A percentile compares a stretch with the other conserved stretches of the same genome.
Evolutionary conservation across 2,329 filamentous ascomycete species (phyloP).

Genomic region (Microascus cirrosus): DNA sequence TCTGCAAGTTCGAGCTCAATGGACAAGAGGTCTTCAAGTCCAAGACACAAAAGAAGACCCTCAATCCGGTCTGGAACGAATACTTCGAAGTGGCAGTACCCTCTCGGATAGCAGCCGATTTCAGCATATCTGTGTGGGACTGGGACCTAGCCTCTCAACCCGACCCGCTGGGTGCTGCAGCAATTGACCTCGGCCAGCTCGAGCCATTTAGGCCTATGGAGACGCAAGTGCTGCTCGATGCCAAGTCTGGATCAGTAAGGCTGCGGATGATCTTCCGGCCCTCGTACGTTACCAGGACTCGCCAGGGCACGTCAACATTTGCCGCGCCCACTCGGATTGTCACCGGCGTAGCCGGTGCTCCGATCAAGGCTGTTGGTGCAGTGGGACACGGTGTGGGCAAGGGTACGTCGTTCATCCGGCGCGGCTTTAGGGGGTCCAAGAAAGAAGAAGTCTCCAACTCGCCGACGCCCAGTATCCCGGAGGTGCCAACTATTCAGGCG

Average conservation of each 20-base stretch:
- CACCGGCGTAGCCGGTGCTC: constrained; percentile 67
- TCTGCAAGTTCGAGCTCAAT: constrained; percentile 88
- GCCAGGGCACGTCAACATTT: constrained; percentile 89
- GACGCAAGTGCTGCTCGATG: constrained; percentile 64
- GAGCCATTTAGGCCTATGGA: constrained; percentile 80
- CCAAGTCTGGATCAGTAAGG: constrained; percentile 76
- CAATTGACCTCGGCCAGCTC: constrained; percentile 65
- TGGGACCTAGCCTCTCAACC: constrained; percentile 96
- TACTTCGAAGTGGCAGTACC: constrained; percentile 78
- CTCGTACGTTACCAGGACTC: constrained; percentile 74
- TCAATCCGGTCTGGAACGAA: constrained; percentile 92
- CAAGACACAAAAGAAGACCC: constrained; percentile 91
- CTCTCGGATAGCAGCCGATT: constrained; percentile 75
- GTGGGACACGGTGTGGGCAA: constrained; percentile 75
- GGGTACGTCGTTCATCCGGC: constrained; percentile 82
- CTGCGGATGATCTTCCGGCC: constrained; percentile 86
- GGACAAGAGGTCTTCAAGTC: constrained; percentile 90
- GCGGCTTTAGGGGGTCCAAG: constrained; percentile 62
- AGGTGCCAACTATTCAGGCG: constrained; percentile 25
- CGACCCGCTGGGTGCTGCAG: constrained; percentile 71
- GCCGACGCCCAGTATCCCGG: constrained; percentile 26
- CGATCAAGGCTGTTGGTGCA: constrained; percentile 75
- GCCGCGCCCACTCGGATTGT: constrained; percentile 80
- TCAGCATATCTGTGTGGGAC: constrained; percentile 76
- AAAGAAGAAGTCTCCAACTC: constrained; percentile 48